phyloP scores from a whole-genome alignment of 805 yeast species.

The Candida pseudoglaebosa region DNA sequence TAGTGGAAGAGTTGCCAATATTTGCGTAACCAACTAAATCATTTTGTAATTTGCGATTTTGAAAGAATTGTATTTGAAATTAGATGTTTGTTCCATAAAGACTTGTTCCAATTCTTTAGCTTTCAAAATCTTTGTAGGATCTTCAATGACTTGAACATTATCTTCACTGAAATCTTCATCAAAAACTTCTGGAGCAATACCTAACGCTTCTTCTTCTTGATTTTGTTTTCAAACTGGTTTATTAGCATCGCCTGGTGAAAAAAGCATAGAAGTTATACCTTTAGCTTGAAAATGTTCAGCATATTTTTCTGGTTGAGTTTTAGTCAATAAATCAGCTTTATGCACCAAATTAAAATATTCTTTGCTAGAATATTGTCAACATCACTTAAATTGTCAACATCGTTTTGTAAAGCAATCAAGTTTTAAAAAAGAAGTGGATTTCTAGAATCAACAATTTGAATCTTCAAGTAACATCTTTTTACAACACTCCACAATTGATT shows the following conservation, averaged over 20 bases:
- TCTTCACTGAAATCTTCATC: conserved; percentile 23
- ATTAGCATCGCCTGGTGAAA: conserved; percentile 86
- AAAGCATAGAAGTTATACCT: conserved; percentile 81
- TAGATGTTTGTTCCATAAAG: conserved; percentile 77
- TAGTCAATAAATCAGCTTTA: conserved; percentile 85
- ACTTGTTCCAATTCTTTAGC: conserved; percentile 83
- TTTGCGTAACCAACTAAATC: conserved; percentile 98
- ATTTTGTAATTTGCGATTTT: conserved; percentile 66
- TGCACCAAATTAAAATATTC: conserved; percentile 81
- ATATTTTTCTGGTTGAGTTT: conserved; percentile 78
- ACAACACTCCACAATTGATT: conserved; percentile 97
- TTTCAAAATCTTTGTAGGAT: conserved; percentile 62
- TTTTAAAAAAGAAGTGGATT: conserved; percentile 86
- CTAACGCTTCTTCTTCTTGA: conserved; percentile 36
- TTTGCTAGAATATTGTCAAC: conserved; percentile 50
- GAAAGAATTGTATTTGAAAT: conserved; percentile 50
- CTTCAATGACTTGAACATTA: conserved; percentile 14
- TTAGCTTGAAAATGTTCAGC: conserved; percentile 71
- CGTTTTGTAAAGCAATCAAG: conserved; percentile 81
- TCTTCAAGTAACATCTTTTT: conserved; percentile 89
- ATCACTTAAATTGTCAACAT: conserved; percentile 68
- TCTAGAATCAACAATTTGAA: conserved; percentile 97
- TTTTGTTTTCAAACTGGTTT: conserved; percentile 64
- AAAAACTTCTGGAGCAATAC: conserved; percentile 11
- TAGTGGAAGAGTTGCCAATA: conserved; percentile 92